Conservation (phyloP, 108 stramenopile genomes). For the Aurantiochytrium sp. region DNA sequence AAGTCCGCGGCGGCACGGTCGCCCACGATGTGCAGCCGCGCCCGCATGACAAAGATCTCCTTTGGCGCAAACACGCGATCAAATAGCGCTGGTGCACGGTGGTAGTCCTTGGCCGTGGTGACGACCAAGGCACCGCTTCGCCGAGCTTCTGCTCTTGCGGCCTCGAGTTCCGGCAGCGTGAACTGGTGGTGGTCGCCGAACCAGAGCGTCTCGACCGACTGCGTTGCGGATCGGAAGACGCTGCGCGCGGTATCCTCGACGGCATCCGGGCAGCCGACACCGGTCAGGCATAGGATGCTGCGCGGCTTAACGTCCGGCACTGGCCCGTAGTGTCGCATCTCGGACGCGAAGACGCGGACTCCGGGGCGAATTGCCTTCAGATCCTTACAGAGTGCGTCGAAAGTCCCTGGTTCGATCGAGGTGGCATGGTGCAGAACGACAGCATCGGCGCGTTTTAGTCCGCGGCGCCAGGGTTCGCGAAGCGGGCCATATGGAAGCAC, state of each 20-base stretch:
- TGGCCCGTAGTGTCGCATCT: background rate
- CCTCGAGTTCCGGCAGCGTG: background rate
- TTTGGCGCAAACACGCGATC: background rate
- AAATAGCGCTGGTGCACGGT: background rate
- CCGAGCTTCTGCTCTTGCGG: background rate
- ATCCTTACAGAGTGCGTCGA: background rate
- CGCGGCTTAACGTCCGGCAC: background rate
- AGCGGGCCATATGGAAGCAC: background rate
- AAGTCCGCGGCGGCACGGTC: background rate
- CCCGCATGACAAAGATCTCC: background rate
- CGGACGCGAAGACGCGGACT: background rate
- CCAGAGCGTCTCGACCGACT: background rate
- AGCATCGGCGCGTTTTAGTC: background rate
- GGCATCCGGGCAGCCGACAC: background rate
- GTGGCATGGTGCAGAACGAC: conserved; percentile 10
- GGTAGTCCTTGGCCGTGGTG: background rate
- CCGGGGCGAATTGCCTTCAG: background rate
- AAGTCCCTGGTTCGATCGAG: background rate
- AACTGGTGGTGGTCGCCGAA: background rate
- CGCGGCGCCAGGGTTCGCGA: background rate
- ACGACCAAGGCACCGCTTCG: background rate
- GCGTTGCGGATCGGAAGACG: background rate
- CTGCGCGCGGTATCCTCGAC: background rate
- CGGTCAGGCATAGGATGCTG: background rate
- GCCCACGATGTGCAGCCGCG: background rate